Evolutionary conservation across 2,329 filamentous ascomycete genomes (phyloP).

Genomic region (Nectriaceae sp.): DNA sequence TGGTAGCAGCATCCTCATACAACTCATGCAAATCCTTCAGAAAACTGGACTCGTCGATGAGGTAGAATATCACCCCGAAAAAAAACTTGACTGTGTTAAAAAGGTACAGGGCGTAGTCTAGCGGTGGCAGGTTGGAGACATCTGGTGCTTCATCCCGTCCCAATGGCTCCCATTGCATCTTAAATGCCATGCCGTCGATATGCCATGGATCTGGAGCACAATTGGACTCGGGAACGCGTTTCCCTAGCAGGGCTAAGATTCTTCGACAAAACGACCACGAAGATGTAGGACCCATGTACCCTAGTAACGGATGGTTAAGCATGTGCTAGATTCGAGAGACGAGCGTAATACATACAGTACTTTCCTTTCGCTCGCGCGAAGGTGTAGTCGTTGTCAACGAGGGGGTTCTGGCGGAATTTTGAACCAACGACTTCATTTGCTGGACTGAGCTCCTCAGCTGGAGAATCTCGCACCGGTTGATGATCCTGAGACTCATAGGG

Average conservation of each 20-base stretch:
- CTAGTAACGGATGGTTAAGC: slow-evolving; percentile 3
- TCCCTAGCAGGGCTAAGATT: slow-evolving; percentile 24
- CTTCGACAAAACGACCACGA: slow-evolving; percentile 29
- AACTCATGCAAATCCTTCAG: slow-evolving; percentile 20
- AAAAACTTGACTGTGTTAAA: slow-evolving; percentile 27
- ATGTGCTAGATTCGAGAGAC: background rate
- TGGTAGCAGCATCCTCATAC: slow-evolving; percentile 21
- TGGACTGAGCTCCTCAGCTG: slow-evolving; percentile 4
- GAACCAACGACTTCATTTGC: slow-evolving; percentile 20
- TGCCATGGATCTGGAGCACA: slow-evolving; percentile 27
- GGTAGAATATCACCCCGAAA: slow-evolving; percentile 16
- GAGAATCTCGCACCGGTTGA: background rate
- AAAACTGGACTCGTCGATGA: slow-evolving; percentile 24
- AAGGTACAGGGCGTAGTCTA: slow-evolving; percentile 25
- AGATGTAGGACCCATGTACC: slow-evolving; percentile 30
- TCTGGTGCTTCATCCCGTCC: slow-evolving; percentile 24
- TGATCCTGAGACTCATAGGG: background rate
- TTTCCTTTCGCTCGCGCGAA: slow-evolving; percentile 22
- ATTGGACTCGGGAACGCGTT: slow-evolving; percentile 24
- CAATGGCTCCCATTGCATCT: slow-evolving; percentile 20
- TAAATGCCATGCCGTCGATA: slow-evolving; percentile 26
- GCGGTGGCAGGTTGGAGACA: slow-evolving; percentile 21
- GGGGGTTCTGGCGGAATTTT: slow-evolving; percentile 24
- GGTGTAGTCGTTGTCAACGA: slow-evolving; percentile 27
- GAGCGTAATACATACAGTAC: slow-evolving; percentile 12